Base-by-base conservation (phyloP, 192 early-diverging fungal genomes). In the Coemansia sp. region DNA sequence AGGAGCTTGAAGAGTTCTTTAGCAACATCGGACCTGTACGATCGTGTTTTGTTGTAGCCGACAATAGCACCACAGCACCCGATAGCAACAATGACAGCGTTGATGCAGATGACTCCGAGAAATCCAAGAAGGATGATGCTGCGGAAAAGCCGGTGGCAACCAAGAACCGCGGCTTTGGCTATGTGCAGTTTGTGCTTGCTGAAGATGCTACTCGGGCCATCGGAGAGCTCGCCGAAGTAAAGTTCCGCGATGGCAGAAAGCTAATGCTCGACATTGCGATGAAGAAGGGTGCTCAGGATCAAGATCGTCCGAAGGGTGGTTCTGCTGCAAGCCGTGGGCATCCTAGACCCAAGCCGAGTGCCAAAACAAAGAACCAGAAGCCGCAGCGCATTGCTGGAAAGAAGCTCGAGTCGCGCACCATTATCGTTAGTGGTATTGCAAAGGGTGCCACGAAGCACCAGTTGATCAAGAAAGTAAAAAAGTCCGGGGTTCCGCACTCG, bases 1-100 rank as follows among this genome's bases (percentile, higher is more conserved):
- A 75, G 16, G 89, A 97, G 63, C 87, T 98, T 18, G 92, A 95
- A 69, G 88, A 78, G 33, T 98, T 95, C 78, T 97, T 98, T 75
- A 88, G 88, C 61, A 91, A 92, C 33, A 71, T 97, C 34, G 96
- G 95, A 15, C 96, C 96, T 9, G 77, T 95, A 20, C 80, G 93
- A 39, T 92, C 91, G 34, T 95, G 94, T 70, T 98, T 97, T 73
- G 92, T 96, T 43, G 93, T 98, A 1, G 71, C 75, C 11, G 89
- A 89, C 66, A 86, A 83, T 57, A 63, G 73, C 8, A 67, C 68
- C 14, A 74, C 72, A 34, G 70, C 70, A 34, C 55, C 82, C 20
- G 77, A 18, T 0, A 78, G 23, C 1, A 41, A 39, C 10, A 35
- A 7, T 14, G 61, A 62, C 24, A 21, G 49, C 15, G 62, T 24